A percentile compares a stretch with the other conserved stretches of the same genome.
Evolutionary conservation across 2,329 filamentous ascomycete species (phyloP).

Genomic region (Metarhizium anisopliae): DNA sequence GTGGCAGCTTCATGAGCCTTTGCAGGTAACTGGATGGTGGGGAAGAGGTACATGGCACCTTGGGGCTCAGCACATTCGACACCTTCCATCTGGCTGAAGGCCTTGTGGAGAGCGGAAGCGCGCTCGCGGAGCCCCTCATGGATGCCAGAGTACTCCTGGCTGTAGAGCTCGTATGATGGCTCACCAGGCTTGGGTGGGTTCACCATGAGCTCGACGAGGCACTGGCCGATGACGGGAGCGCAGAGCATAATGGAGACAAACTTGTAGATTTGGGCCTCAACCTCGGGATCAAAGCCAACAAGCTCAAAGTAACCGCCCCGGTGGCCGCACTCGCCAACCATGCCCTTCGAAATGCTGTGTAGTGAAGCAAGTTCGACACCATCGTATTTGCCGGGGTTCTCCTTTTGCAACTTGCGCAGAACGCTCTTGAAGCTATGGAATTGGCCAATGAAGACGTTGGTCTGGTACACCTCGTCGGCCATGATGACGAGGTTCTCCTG

Average conservation of each 20-base stretch:
- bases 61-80: conserved; percentile 84
- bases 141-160: conserved; percentile 76
- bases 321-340: conserved; percentile 98
- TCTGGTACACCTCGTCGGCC: conserved; percentile 98
- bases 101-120: conserved; percentile 77
- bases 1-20: conserved; percentile 71
- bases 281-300: conserved; percentile 74
- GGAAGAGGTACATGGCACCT: conserved; percentile 98
- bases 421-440: conserved; percentile 95
- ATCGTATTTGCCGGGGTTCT: conserved; percentile 68
- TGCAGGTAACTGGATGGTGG: conserved; percentile 70
- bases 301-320: conserved; percentile 97
- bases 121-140: conserved; percentile 69
- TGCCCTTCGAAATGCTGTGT: conserved; percentile 93
- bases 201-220: conserved; percentile 94
- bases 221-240: conserved; percentile 90
- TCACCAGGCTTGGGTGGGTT: conserved; percentile 83
- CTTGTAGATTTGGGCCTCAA: conserved; percentile 95
- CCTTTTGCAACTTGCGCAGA: conserved; percentile 71
- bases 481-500: conserved; percentile 81
- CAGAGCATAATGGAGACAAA: conserved; percentile 96
- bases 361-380: conserved; percentile 81
- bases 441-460: conserved; percentile 89
- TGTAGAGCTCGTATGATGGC: conserved; percentile 75
- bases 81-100: conserved; percentile 91